Evolutionary conservation across 176 grass and related monocot genomes (phyloP).

Genomic region (Eremochloa ophiuroides): DNA sequence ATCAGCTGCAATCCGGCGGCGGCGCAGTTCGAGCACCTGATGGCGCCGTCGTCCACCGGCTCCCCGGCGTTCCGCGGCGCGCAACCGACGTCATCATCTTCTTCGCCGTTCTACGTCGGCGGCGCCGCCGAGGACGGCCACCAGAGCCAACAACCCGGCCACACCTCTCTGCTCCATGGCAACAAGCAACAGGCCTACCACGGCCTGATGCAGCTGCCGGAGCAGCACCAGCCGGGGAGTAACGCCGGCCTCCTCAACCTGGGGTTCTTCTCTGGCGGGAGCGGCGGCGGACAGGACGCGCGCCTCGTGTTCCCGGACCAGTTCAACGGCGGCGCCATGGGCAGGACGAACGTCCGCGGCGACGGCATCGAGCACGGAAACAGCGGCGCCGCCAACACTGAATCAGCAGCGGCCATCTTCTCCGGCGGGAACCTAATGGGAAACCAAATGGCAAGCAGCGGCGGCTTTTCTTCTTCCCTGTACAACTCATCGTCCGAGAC

Average conservation of each 20-base stretch:
- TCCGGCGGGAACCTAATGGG: conserved; percentile 47
- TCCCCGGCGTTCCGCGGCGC: conserved; percentile 23
- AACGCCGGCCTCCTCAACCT: conserved; percentile 41
- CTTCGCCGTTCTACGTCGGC: conserved; percentile 56
- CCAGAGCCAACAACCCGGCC: conserved; percentile 15
- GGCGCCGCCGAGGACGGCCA: conserved; percentile 35
- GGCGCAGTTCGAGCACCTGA: conserved; percentile 56
- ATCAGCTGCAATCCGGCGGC: background rate
- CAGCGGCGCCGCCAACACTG: background rate
- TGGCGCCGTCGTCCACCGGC: background rate
- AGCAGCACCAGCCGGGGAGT: conserved; percentile 29
- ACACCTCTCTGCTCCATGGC: conserved; percentile 43
- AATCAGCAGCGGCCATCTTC: conserved; percentile 18
- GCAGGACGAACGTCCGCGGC: conserved; percentile 7
- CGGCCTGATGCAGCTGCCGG: conserved; percentile 75
- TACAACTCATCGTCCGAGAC: conserved; percentile 32
- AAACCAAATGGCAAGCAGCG: conserved; percentile 22
- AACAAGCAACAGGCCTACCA: conserved; percentile 50
- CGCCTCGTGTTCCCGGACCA: conserved; percentile 52
- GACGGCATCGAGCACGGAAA: background rate
- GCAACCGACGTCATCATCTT: background rate
- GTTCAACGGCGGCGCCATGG: background rate
- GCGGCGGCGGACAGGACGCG: conserved; percentile 35
- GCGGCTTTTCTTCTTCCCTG: conserved; percentile 29
- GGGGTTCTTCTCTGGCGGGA: conserved; percentile 41